Percentiles rank a stretch among this genome's conserved stretches.
Evolutionary conservation across 2,329 filamentous ascomycete species (phyloP).

Genomic region (Thielaviopsis populi): DNA sequence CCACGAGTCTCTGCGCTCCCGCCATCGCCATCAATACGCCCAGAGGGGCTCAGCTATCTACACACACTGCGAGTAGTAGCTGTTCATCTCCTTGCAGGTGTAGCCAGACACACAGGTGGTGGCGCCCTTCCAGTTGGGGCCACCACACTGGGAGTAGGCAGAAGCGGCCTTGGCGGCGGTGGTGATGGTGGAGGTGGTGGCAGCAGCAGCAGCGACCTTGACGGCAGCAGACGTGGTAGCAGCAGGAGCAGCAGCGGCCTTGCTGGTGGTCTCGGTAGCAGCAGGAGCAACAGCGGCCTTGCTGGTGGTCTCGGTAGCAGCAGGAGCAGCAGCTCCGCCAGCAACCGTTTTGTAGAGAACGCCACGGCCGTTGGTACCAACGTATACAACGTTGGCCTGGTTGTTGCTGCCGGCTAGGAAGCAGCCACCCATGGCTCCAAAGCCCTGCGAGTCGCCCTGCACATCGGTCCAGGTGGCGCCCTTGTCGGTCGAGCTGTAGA

Average conservation of each 20-base stretch:
- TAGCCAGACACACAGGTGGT: conserved; percentile 31
- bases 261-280: not conserved
- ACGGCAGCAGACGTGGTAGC: too few relatives aligned
- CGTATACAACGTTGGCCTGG: conserved; percentile 29
- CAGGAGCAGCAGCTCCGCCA: not conserved
- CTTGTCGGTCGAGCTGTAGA: conserved; percentile 32
- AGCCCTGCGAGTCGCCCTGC: conserved; percentile 30
- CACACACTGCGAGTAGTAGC: conserved; percentile 28
- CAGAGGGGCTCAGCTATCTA: not conserved
- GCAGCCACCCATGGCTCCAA: conserved; percentile 29
- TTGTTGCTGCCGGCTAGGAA: conserved; percentile 33
- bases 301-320: not conserved
- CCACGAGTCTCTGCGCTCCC: not conserved
- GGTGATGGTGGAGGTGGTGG: not conserved
- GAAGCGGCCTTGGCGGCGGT: not conserved
- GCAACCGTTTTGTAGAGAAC: not conserved
- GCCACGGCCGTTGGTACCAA: conserved; percentile 13
- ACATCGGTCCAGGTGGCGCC: conserved; percentile 33
- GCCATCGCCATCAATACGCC: not conserved
- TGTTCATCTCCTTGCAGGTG: conserved; percentile 26
- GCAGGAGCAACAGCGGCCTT: not conserved
- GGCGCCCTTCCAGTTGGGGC: conserved; percentile 30
- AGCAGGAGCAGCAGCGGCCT: not conserved
- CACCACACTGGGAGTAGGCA: conserved; percentile 29
- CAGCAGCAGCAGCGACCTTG: not conserved